Evolutionary conservation across 768 basidiomycete genomes (phyloP).

Genomic region (Austroboletus eburneus): DNA sequence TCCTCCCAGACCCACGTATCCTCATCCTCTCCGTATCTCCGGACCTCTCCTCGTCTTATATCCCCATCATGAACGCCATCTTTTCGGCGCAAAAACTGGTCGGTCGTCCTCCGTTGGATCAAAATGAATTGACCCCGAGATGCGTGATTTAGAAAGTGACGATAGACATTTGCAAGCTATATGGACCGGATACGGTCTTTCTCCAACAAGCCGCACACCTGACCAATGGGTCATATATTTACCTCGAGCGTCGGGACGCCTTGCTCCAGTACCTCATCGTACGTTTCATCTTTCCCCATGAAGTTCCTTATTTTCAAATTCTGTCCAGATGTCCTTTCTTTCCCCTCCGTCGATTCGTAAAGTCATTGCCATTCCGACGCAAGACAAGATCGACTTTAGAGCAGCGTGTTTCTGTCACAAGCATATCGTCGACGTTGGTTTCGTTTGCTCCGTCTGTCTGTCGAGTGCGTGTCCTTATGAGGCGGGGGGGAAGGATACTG

Average conservation of each 20-base stretch:
- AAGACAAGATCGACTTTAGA: constrained; percentile 94
- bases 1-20: constrained; percentile 52
- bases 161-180: constrained; percentile 93
- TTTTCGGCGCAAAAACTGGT: constrained; percentile 98
- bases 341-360: constrained; percentile 68
- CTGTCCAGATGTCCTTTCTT: constrained; percentile 75
- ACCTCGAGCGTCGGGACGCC: constrained; percentile 73
- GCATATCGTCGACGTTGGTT: constrained; percentile 92
- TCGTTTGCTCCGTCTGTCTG: constrained; percentile 97
- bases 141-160: constrained; percentile 76
- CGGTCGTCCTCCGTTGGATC: background rate
- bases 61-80: constrained; percentile 98
- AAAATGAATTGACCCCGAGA: too few species aligned
- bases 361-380: constrained; percentile 79
- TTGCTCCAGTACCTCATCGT: constrained; percentile 92
- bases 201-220: constrained; percentile 96
- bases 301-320: background rate
- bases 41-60: constrained; percentile 85
- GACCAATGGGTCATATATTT: constrained; percentile 91
- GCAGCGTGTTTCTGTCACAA: constrained; percentile 99
- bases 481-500: constrained; percentile 1
- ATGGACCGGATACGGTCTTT: constrained; percentile 87
- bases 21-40: constrained; percentile 88
- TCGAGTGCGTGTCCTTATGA: constrained; percentile 62
- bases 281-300: constrained; percentile 12